A percentile compares a stretch with the other conserved stretches of the same genome.
phyloP scores from a whole-genome alignment of 106 monocot genomes.

The Dioscorea dumetorum region DNA sequence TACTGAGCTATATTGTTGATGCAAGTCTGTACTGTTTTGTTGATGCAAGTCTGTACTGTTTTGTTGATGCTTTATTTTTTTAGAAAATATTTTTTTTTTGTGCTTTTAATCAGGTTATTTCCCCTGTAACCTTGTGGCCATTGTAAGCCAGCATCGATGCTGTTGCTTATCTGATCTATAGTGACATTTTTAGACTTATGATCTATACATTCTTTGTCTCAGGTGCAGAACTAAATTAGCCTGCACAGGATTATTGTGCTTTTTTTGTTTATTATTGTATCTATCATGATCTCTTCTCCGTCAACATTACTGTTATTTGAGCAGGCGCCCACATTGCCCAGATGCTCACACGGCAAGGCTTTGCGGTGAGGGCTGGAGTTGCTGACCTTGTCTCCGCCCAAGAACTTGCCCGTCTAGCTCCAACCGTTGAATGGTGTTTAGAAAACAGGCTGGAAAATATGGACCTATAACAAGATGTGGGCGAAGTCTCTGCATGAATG shows the following conservation, averaged over 20 bases:
- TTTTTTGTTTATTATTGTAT: too few relatives aligned
- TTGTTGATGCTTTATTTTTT: too few relatives aligned
- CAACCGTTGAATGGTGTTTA: too few relatives aligned
- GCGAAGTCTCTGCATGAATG: too few relatives aligned
- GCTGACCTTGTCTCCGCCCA: conserved; percentile 76
- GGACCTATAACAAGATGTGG: too few relatives aligned
- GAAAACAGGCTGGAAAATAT: too few relatives aligned
- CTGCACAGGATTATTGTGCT: too few relatives aligned
- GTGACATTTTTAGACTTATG: not conserved
- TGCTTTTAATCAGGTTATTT: not conserved
- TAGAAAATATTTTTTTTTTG: not conserved
- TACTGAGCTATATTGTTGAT: conserved; percentile 21
- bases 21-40: too few relatives aligned
- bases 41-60: conserved; percentile 20
- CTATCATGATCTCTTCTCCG: conserved; percentile 30
- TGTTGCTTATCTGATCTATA: not conserved
- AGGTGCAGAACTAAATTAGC: too few relatives aligned
- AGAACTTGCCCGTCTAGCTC: conserved; percentile 83
- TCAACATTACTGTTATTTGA: conserved; percentile 52
- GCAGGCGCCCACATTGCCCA: conserved; percentile 58
- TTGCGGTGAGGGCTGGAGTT: conserved; percentile 82
- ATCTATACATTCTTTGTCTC: too few relatives aligned
- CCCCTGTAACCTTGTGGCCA: not conserved
- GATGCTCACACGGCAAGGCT: conserved; percentile 58
- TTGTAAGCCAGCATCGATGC: not conserved